These are phyloP conservation scores for Brassica hybrid DNA, from an alignment of 441 rosid genomes.

Conservation along the genomic window DNA sequence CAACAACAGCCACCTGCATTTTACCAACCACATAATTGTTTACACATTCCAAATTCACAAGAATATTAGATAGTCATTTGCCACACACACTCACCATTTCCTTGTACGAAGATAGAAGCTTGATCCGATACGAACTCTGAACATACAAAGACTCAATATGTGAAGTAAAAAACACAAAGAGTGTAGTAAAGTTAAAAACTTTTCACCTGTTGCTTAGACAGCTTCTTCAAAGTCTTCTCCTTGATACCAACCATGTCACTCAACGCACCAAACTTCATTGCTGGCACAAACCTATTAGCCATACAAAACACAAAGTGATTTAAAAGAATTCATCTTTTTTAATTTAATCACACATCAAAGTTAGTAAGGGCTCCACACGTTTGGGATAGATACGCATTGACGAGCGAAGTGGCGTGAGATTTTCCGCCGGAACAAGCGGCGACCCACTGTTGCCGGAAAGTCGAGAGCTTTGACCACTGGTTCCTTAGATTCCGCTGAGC, in stretches of 20 bases:
- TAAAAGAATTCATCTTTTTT: background rate
- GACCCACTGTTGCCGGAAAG: constrained; percentile 62
- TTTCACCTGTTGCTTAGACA: constrained; percentile 69
- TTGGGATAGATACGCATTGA: constrained; percentile 71
- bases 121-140: constrained; percentile 60
- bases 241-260: constrained; percentile 68
- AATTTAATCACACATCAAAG: background rate
- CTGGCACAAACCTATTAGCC: constrained; percentile 62
- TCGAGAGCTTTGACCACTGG: constrained; percentile 80
- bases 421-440: constrained; percentile 62
- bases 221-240: constrained; percentile 70
- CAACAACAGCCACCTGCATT: constrained; percentile 61
- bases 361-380: constrained; percentile 43
- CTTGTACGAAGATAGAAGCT: constrained; percentile 70
- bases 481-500: constrained; percentile 88
- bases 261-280: constrained; percentile 79
- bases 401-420: constrained; percentile 74
- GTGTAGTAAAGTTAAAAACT: background rate
- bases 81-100: constrained; percentile 63
- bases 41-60: constrained; percentile 6
- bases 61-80: background rate
- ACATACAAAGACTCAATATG: constrained; percentile 31
- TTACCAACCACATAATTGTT: constrained; percentile 16
- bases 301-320: constrained; percentile 10
- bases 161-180: background rate